A percentile compares a stretch with the other conserved stretches of the same genome.
Evolutionary conservation across 78 protist species (phyloP).

Genomic region (Guillardia theta): DNA sequence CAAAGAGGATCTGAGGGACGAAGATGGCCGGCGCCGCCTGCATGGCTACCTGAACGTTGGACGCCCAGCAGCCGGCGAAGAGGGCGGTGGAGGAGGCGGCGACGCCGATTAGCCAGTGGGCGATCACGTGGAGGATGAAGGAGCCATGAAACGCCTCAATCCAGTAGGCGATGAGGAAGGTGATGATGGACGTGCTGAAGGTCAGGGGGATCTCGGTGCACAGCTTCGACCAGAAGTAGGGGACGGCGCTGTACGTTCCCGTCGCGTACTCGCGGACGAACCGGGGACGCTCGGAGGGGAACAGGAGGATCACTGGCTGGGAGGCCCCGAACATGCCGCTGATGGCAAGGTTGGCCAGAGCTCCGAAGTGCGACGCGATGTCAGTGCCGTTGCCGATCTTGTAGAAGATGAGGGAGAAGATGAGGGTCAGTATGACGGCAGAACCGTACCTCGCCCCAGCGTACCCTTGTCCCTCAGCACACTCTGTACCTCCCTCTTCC

Average conservation of each 20-base stretch:
- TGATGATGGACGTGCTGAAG: background rate
- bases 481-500: background rate
- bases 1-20: slow-evolving; percentile 59
- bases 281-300: slow-evolving; percentile 49
- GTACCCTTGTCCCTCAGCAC: background rate
- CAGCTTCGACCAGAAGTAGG: slow-evolving; percentile 41
- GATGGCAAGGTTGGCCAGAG: background rate
- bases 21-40: background rate
- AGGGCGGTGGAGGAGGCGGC: slow-evolving; percentile 40
- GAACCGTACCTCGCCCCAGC: background rate
- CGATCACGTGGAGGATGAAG: background rate
- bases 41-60: background rate
- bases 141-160: background rate
- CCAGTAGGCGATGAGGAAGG: background rate
- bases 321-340: slow-evolving; percentile 52
- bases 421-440: background rate
- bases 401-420: background rate
- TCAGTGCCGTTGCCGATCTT: background rate
- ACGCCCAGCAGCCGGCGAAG: slow-evolving; percentile 33
- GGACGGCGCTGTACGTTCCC: background rate
- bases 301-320: slow-evolving; percentile 38
- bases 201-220: background rate
- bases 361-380: slow-evolving; percentile 26
- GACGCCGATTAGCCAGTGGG: background rate
- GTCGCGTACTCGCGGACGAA: slow-evolving; percentile 59